phyloP scores from a whole-genome alignment of 768 basidiomycete genomes.

The Boletus eberwhitei region DNA sequence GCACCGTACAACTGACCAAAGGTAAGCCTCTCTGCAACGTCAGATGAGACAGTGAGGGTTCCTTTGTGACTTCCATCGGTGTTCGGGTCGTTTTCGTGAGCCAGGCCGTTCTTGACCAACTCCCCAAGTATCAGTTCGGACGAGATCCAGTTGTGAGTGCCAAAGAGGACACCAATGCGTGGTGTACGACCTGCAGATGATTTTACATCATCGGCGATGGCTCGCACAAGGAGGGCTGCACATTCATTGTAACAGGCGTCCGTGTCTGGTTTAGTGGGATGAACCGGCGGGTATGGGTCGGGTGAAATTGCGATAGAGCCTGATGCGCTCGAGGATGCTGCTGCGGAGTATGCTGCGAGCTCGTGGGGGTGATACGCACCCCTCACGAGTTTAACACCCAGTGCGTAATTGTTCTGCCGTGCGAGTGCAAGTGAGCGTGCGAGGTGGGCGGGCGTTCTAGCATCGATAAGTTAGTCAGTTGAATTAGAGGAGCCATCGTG shows the following conservation, averaged over 20 bases:
- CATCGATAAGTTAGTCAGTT: neutral
- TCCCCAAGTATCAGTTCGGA: conserved; percentile 58
- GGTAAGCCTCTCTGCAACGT: conserved; percentile 61
- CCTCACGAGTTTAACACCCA: conserved; percentile 90
- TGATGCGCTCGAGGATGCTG: conserved; percentile 9
- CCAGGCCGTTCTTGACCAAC: conserved; percentile 53
- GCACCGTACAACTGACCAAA: conserved; percentile 84
- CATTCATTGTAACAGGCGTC: conserved; percentile 72
- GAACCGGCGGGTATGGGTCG: conserved; percentile 62
- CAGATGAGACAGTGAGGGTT: conserved; percentile 43
- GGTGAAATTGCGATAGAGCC: conserved; percentile 49
- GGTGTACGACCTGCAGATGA: conserved; percentile 12
- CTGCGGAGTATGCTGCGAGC: conserved; percentile 38
- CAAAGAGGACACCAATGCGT: conserved; percentile 69
- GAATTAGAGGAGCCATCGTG: neutral
- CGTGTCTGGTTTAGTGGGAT: conserved; percentile 64
- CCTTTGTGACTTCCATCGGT: conserved; percentile 19
- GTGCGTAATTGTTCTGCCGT: conserved; percentile 57
- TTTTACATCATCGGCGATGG: conserved; percentile 51
- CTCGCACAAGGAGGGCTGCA: conserved; percentile 50
- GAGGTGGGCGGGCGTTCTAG: conserved; percentile 69
- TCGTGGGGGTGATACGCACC: conserved; percentile 90
- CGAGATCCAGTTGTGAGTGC: conserved; percentile 81
- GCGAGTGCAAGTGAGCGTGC: conserved; percentile 64
- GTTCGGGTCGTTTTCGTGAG: conserved; percentile 20